Evolutionary conservation across 306 rosid genomes (phyloP).

Genomic region (barrel medic (Medicago truncatula)): MtrunA17r5.0-ANR NC_053042.1:38768501-38769000

Average conservation of each 20-base stretch:
- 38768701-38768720: conserved; percentile 26
- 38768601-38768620: not conserved
- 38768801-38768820: conserved; percentile 22
- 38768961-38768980: conserved; percentile 5
- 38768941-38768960: conserved; percentile 9
- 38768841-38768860: not conserved
- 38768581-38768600: not conserved
- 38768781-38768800: conserved; percentile 44
- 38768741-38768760: conserved; percentile 45
- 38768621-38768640: not conserved
- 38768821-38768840: not conserved
- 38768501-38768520: not conserved
- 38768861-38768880: conserved; percentile 19
- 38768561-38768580: not conserved
- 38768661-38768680: conserved; percentile 8
- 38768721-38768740: conserved; percentile 58
- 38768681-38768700: not conserved
- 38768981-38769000: not conserved
- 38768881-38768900: conserved; percentile 1
- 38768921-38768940: not conserved
- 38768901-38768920: not conserved
- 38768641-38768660: conserved; percentile 25
- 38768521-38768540: not conserved
- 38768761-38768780: conserved; percentile 43
- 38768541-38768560: not conserved